Conservation (phyloP, 352 stramenopile species). For the Phytopythium chamaehyphon region DNA sequence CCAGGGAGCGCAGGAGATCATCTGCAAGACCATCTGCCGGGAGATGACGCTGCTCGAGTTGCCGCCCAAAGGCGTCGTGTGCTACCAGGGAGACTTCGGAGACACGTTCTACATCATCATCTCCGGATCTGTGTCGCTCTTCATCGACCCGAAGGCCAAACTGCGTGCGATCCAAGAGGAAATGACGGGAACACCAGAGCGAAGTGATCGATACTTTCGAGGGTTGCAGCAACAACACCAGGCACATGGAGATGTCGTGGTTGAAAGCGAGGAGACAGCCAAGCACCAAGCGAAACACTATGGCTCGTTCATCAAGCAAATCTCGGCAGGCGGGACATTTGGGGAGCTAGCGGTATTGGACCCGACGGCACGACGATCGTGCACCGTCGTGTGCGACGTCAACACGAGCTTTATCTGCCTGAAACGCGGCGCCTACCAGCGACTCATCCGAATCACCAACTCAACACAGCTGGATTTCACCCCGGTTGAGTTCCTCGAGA, state of each 20-base stretch:
- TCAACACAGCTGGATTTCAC: constrained; percentile 79
- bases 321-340: constrained; percentile 69
- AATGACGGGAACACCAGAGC: constrained; percentile 1
- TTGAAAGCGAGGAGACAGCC: constrained; percentile 17
- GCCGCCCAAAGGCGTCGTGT: constrained; percentile 55
- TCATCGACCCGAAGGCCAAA: constrained; percentile 61
- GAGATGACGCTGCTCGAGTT: constrained; percentile 81
- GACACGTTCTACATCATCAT: constrained; percentile 84
- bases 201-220: constrained; percentile 5
- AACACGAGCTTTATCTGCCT: constrained; percentile 83
- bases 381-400: constrained; percentile 67
- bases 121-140: constrained; percentile 67
- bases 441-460: constrained; percentile 76
- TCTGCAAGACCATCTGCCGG: constrained; percentile 87
- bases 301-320: constrained; percentile 75
- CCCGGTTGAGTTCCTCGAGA: constrained; percentile 78
- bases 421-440: constrained; percentile 79
- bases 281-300: constrained; percentile 35
- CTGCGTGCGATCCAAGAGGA: constrained; percentile 18
- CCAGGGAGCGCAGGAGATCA: constrained; percentile 77
- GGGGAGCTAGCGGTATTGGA: constrained; percentile 82
- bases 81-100: constrained; percentile 80
- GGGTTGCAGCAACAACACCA: constrained; percentile 2
- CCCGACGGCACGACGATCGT: constrained; percentile 61
- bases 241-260: not conserved